phyloP scores from a whole-genome alignment of 1,139 yeast genomes.

The Hansenula sp. region DNA sequence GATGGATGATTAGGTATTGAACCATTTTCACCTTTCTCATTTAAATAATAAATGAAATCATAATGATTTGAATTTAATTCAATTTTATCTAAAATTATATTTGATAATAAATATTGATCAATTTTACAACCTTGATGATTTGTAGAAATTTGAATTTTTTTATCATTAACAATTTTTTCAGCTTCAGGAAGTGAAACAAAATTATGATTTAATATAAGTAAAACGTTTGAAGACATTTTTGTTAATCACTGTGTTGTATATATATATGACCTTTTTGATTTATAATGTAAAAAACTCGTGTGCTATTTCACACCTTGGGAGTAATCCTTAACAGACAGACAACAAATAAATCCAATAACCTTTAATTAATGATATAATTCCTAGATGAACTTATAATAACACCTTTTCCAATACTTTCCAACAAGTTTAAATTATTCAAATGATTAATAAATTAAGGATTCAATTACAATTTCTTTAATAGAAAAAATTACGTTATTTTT shows the following conservation, averaged over 20 bases:
- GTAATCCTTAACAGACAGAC: too few relatives aligned
- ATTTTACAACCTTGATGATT: conserved; percentile 10
- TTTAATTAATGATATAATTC: too few relatives aligned
- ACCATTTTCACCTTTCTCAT: conserved; percentile 14
- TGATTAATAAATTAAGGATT: too few relatives aligned
- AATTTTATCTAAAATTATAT: conserved; percentile 19
- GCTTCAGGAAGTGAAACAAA: conserved; percentile 21
- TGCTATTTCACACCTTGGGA: neutral
- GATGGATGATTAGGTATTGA: conserved; percentile 20
- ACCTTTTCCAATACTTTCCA: too few relatives aligned
- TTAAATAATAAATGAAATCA: conserved; percentile 21
- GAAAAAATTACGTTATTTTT: too few relatives aligned
- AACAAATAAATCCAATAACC: too few relatives aligned
- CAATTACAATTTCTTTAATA: too few relatives aligned
- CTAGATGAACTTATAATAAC: too few relatives aligned
- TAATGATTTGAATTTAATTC: conserved; percentile 14
- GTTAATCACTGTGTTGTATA: neutral
- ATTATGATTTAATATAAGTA: conserved; percentile 19
- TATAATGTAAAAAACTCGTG: neutral
- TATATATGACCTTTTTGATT: neutral
- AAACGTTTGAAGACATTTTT: conserved; percentile 17
- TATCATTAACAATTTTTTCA: conserved; percentile 11
- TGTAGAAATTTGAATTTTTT: conserved; percentile 12
- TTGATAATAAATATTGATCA: conserved; percentile 22
- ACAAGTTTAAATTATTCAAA: too few relatives aligned